Evolutionary conservation across 1,284 basidiomycete genomes (phyloP).

Genomic region (Ganoderma leucocontextum): DNA sequence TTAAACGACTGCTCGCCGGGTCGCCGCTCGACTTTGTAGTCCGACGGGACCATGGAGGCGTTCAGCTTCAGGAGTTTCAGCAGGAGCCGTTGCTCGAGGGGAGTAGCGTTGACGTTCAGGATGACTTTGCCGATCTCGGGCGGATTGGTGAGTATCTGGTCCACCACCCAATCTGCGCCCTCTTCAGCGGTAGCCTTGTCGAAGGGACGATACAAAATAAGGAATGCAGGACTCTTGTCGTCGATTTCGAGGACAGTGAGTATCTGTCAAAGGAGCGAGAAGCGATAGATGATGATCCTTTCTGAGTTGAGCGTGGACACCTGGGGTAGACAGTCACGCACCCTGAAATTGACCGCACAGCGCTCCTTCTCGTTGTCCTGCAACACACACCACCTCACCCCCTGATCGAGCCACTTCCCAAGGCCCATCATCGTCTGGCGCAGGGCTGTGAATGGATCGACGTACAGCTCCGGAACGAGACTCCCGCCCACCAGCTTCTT

Average conservation of each 20-base stretch:
- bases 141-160: slow-evolving; percentile 17
- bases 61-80: slow-evolving; percentile 5
- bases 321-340: slow-evolving; percentile 28
- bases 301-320: no score
- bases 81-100: slow-evolving; percentile 30
- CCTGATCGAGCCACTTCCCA: slow-evolving; percentile 40
- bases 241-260: slow-evolving; percentile 40
- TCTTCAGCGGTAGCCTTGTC: slow-evolving; percentile 29
- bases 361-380: slow-evolving; percentile 36
- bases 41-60: slow-evolving; percentile 34
- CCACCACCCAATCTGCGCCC: slow-evolving; percentile 27
- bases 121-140: slow-evolving; percentile 30
- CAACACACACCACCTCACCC: slow-evolving; percentile 37
- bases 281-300: no score
- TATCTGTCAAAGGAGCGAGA: slow-evolving; percentile 35
- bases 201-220: slow-evolving; percentile 40
- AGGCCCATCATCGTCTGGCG: slow-evolving; percentile 45
- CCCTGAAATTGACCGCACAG: slow-evolving; percentile 43
- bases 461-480: slow-evolving; percentile 24
- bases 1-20: slow-evolving; percentile 27
- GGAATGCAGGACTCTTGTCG: slow-evolving; percentile 41
- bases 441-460: slow-evolving; percentile 47
- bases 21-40: slow-evolving; percentile 37
- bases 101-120: slow-evolving; percentile 44
- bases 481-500: not conserved